phyloP scores from a whole-genome alignment of 202 grass and related monocot species.

The Schoenoplectus triqueter region DNA sequence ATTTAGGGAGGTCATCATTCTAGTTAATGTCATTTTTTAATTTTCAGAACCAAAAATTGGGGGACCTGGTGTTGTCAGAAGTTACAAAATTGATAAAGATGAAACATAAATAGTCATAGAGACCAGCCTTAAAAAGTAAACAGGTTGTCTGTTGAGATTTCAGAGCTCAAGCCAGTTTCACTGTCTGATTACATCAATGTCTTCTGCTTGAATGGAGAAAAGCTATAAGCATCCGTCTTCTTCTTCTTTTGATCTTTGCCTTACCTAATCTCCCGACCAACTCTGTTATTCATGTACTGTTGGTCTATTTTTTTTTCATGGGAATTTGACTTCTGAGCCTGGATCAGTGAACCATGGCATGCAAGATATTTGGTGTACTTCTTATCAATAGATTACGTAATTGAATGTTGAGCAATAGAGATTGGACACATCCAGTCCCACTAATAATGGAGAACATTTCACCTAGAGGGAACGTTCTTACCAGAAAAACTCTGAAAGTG shows the following conservation, averaged over 20 bases:
- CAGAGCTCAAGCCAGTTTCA: not conserved
- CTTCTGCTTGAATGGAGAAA: not conserved
- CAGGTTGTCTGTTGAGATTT: not conserved
- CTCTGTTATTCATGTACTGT: not conserved
- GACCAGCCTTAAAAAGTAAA: not conserved
- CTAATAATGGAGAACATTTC: too few relatives aligned
- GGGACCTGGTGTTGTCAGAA: constrained; percentile 80
- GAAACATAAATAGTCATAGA: constrained; percentile 39
- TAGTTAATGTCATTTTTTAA: constrained; percentile 24
- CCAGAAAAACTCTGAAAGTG: too few relatives aligned
- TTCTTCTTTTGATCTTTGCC: not conserved
- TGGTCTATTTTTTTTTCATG: not conserved
- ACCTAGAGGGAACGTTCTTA: too few relatives aligned
- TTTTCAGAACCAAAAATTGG: constrained; percentile 81
- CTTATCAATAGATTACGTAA: too few relatives aligned
- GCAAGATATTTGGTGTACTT: too few relatives aligned
- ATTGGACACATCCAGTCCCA: too few relatives aligned
- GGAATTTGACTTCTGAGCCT: not conserved
- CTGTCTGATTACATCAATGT: constrained; percentile 1
- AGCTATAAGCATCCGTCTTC: not conserved
- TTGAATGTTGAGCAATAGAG: too few relatives aligned
- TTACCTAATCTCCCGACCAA: not conserved
- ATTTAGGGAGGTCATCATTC: constrained; percentile 23
- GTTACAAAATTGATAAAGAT: constrained; percentile 39
- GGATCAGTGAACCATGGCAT: too few relatives aligned